phyloP scores from a whole-genome alignment of 169 alveolate species.

The Eimeria maxima region DNA sequence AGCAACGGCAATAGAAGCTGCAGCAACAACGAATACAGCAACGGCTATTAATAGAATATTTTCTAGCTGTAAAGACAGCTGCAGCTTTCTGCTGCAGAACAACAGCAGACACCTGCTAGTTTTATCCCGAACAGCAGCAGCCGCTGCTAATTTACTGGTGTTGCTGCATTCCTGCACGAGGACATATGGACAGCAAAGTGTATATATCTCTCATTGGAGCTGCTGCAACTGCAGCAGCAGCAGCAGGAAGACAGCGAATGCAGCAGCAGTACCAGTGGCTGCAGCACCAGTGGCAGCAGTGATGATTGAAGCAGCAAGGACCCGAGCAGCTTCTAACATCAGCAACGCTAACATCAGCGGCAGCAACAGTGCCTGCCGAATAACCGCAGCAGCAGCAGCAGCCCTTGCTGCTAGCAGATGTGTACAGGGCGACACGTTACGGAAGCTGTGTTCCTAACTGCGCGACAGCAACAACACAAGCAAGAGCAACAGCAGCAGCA shows the following conservation, averaged over 20 bases:
- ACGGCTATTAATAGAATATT: background rate
- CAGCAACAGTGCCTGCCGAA: too few relatives aligned
- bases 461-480: constrained; percentile 47
- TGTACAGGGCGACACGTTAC: too few relatives aligned
- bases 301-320: background rate
- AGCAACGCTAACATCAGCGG: too few relatives aligned
- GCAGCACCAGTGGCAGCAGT: background rate
- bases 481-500: constrained; percentile 46
- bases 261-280: background rate
- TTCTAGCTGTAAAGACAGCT: background rate
- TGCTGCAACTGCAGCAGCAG: constrained; percentile 6
- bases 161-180: too few relatives aligned
- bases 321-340: too few relatives aligned
- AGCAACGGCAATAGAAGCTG: background rate
- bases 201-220: background rate
- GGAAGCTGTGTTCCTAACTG: too few relatives aligned
- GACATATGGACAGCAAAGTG: background rate
- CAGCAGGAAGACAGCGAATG: background rate
- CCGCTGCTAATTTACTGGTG: too few relatives aligned
- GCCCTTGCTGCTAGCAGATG: too few relatives aligned
- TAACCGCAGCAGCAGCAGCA: too few relatives aligned
- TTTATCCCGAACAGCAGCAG: too few relatives aligned
- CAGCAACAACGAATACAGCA: constrained; percentile 20
- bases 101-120: background rate
- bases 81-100: background rate